Evolutionary conservation across 495 filamentous ascomycete genomes (phyloP), one percentile per base, ranked within the genome.

Genomic region (Massariosphaeria phaeospora): DNA sequence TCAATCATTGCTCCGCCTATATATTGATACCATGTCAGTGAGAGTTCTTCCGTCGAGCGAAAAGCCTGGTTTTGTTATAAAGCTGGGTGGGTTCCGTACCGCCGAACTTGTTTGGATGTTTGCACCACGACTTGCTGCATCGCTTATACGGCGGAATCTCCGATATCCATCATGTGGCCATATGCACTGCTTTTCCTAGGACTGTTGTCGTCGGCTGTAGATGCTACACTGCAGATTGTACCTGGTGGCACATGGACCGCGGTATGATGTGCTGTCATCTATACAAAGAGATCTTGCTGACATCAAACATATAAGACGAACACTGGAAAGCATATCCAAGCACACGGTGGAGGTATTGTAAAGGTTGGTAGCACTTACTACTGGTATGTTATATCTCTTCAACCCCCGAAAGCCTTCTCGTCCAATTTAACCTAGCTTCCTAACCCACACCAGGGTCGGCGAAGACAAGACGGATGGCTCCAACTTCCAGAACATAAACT

Each of bases 401-500:
- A n/a, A n/a, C n/a, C n/a, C n/a, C n/a, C n/a, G n/a, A 26, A 24
- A 15, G 23, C 18, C 27, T 52, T 24, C 21, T 17, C 8, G 10
- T 4, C 40, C 4, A 25, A 23, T 21, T 18, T 1, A 34, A 27
- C 25, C 23, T 11, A 2, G 3, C 17, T 26, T n/a, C 8, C 11
- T 15, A 2, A 31, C 54, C 43, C 3, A 46, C 26, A 9, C 4
- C 69, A 69, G 78, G 48, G 71, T 84, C 36, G 83, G 83, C 38
- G 83, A 86, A 67, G 82, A 86, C 69, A 84, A 86, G 66, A 70
- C 75, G 3, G 59, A 73, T 38, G 83, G 82, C 25, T 71, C 67
- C 27, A 64, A 71, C 6, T 85, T 85, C 64, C 73, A 79, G 53
- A 78, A 76, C 56, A 70, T 86, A 40, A 84, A 84, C 64, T 79